These are phyloP conservation scores for Penicillium sp. DNA, from an alignment of 2,329 filamentous ascomycete species.

Conservation along the genomic window DNA sequence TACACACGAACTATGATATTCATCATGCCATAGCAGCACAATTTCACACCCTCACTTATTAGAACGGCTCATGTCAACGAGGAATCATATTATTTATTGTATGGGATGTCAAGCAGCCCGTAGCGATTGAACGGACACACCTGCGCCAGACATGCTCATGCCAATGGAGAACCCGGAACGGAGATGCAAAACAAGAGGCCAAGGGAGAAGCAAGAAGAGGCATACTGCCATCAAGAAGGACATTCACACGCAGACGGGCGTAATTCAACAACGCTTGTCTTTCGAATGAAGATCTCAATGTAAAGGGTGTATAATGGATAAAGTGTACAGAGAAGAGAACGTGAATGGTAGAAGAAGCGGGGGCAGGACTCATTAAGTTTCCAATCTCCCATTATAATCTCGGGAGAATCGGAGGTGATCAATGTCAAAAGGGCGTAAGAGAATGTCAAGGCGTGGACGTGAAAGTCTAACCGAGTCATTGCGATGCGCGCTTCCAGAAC, in stretches of 20 bases:
- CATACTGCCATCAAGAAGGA: background rate
- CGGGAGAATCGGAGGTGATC: background rate
- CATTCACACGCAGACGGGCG: background rate
- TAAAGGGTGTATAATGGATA: constrained; percentile 23
- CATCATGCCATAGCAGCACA: background rate
- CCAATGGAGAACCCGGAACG: constrained; percentile 11
- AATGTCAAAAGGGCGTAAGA: background rate
- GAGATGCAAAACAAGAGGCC: constrained; percentile 1
- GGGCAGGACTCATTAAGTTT: background rate
- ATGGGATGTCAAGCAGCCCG: constrained; percentile 9
- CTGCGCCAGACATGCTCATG: constrained; percentile 18
- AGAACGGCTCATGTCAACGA: background rate
- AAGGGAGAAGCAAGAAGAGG: background rate
- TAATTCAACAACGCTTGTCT: background rate
- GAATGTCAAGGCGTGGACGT: background rate
- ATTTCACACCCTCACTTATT: background rate
- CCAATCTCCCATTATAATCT: background rate
- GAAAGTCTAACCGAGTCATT: background rate
- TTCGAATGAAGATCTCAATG: constrained; percentile 2
- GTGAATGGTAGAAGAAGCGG: constrained; percentile 4
- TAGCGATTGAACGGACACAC: constrained; percentile 9
- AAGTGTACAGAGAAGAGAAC: constrained; percentile 27
- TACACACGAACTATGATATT: background rate
- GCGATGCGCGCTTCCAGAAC: constrained; percentile 65
- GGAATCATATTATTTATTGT: constrained; percentile 11